These are phyloP conservation scores for Escovopsis sp. DNA, from an alignment of 2,329 filamentous ascomycete genomes.

Conservation along the genomic window DNA sequence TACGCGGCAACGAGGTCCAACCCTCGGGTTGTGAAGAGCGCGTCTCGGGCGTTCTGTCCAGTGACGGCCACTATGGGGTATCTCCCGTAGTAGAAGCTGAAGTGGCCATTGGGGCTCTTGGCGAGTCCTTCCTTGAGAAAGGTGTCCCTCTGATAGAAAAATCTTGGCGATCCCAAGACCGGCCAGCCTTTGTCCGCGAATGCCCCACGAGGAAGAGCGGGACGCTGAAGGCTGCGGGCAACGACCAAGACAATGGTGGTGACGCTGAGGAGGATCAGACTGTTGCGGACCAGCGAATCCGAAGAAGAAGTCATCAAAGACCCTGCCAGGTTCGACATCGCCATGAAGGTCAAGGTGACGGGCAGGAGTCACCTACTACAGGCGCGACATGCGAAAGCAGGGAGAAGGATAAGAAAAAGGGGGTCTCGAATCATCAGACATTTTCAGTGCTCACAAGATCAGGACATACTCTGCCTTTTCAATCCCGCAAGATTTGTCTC, in stretches of 20 bases:
- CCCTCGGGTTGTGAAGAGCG: slow-evolving; percentile 29
- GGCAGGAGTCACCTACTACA: no score
- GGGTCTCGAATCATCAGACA: no score
- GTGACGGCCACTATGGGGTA: slow-evolving; percentile 28
- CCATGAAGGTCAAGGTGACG: no score
- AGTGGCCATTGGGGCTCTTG: slow-evolving; percentile 24
- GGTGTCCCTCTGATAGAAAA: slow-evolving; percentile 30
- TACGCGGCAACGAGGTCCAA: slow-evolving; percentile 29
- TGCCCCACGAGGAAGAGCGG: slow-evolving; percentile 10
- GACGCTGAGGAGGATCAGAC: slow-evolving; percentile 2
- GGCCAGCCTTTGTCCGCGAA: slow-evolving; percentile 18
- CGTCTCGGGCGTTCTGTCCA: slow-evolving; percentile 24
- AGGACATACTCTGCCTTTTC: no score
- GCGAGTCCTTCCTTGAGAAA: slow-evolving; percentile 23
- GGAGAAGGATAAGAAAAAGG: no score
- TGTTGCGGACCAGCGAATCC: slow-evolving; percentile 4
- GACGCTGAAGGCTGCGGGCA: slow-evolving; percentile 5
- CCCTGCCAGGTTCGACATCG: slow-evolving; percentile 2
- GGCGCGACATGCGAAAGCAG: background rate
- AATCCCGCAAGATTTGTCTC: no score
- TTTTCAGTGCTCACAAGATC: no score
- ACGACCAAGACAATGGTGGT: slow-evolving; percentile 2
- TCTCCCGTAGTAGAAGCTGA: slow-evolving; percentile 31
- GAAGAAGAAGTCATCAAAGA: slow-evolving; percentile 2
- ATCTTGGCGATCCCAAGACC: slow-evolving; percentile 26